Percentiles rank a stretch among this genome's conserved stretches.
phyloP scores from a whole-genome alignment of 23 red algal genomes.

The Agarophyton chilense region DNA sequence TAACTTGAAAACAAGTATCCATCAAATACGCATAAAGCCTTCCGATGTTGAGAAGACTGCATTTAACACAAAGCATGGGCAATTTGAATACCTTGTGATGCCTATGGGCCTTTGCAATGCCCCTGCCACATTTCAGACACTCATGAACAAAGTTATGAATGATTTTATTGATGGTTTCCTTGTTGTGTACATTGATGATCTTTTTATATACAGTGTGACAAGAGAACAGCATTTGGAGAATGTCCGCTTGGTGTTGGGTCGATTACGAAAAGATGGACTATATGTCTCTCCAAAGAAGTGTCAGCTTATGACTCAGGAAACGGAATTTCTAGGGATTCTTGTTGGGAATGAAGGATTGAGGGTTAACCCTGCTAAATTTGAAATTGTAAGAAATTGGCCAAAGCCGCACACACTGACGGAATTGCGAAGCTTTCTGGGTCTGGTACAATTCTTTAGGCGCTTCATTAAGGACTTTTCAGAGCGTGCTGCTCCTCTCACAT shows the following conservation, averaged over 20 bases:
- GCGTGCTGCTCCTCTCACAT: not conserved
- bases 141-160: not conserved
- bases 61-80: slow-evolving; percentile 4
- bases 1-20: not conserved
- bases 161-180: not conserved
- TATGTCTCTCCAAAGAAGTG: slow-evolving; percentile 1
- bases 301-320: not conserved
- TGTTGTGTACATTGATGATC: slow-evolving; percentile 19
- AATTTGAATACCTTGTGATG: slow-evolving; percentile 18
- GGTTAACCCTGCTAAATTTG: not conserved
- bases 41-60: not conserved
- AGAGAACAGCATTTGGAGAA: not conserved
- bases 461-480: not conserved
- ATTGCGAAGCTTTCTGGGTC: not conserved
- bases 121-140: not conserved
- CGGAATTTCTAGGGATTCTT: not conserved
- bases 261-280: not conserved
- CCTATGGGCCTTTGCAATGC: slow-evolving; percentile 5
- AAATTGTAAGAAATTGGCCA: not conserved
- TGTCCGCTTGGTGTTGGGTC: not conserved
- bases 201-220: slow-evolving; percentile 22
- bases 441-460: not conserved
- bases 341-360: not conserved
- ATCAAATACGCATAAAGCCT: not conserved
- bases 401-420: not conserved